Percentiles rank a stretch among this genome's conserved stretches.
These are phyloP conservation scores for Verticillium isaacii DNA, from an alignment of 2,329 filamentous ascomycete genomes.

Conservation along the genomic window DNA sequence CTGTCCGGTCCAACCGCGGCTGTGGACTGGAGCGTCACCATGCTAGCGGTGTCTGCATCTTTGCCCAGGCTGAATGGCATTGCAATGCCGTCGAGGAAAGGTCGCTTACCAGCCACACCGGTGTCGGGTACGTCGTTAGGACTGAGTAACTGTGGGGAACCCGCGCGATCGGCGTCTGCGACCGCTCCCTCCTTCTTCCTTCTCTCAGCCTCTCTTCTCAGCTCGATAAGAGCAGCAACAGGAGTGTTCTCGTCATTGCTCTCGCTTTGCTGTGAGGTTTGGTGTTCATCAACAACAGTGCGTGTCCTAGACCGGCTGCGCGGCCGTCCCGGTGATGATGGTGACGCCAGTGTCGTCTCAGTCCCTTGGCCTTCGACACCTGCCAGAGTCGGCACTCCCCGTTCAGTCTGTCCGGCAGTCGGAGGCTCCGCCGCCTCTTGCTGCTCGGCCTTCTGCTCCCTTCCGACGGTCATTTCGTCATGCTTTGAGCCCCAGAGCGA, in stretches of 20 bases:
- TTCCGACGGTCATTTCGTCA: constrained; percentile 67
- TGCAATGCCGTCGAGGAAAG: constrained; percentile 64
- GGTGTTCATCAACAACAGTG: constrained; percentile 47
- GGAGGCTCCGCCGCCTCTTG: constrained; percentile 5
- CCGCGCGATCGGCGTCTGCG: constrained; percentile 17
- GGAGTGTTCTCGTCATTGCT: constrained; percentile 32
- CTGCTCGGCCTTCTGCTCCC: constrained; percentile 48
- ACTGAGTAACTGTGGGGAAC: constrained; percentile 34
- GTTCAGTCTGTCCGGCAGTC: background rate
- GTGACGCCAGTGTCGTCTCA: constrained; percentile 25
- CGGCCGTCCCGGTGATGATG: constrained; percentile 1
- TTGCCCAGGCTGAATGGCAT: constrained; percentile 67
- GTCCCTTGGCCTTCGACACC: constrained; percentile 28
- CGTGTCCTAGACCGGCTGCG: constrained; percentile 34
- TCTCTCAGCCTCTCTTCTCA: constrained; percentile 30
- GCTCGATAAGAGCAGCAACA: constrained; percentile 37
- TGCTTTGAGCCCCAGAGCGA: constrained; percentile 84
- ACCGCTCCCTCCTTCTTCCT: constrained; percentile 8
- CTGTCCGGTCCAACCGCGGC: constrained; percentile 23
- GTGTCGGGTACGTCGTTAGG: constrained; percentile 38
- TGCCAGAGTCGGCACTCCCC: background rate
- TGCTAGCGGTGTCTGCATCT: constrained; percentile 63
- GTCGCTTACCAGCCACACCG: constrained; percentile 55
- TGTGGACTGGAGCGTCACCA: constrained; percentile 56
- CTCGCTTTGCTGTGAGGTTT: constrained; percentile 25